Evolutionary conservation across 2,329 filamentous ascomycete genomes (phyloP).

Genomic region (Trichophyton benhamiae): DNA sequence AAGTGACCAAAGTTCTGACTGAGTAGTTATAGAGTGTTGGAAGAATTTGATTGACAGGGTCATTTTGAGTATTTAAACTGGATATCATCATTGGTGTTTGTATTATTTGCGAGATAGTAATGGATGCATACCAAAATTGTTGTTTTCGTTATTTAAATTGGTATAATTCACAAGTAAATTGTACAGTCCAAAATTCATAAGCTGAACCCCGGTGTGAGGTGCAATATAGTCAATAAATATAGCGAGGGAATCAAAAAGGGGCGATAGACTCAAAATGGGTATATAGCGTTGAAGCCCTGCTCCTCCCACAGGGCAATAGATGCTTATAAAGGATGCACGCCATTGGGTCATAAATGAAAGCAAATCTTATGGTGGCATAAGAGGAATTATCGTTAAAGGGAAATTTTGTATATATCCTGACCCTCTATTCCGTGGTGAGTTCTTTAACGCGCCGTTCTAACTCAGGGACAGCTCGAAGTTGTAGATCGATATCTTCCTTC

Average conservation of each 20-base stretch:
- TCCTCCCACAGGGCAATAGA: not conserved
- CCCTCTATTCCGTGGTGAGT: constrained; percentile 42
- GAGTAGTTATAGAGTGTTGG: not conserved
- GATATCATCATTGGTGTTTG: not conserved
- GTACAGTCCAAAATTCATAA: not conserved
- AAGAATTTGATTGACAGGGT: not conserved
- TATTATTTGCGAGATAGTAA: not conserved
- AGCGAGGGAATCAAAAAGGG: not conserved
- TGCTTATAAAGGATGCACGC: not conserved
- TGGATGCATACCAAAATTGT: not conserved
- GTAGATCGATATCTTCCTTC: constrained; percentile 82
- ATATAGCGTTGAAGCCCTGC: not conserved
- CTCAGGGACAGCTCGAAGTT: constrained; percentile 74
- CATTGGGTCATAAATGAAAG: too few relatives aligned
- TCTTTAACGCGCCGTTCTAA: constrained; percentile 75
- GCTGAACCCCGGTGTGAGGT: not conserved
- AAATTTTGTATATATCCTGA: not conserved
- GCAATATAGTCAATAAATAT: not conserved
- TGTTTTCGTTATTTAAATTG: not conserved
- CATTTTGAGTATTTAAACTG: not conserved
- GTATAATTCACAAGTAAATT: not conserved
- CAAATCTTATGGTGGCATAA: not conserved
- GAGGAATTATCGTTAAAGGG: not conserved
- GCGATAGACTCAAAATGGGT: not conserved
- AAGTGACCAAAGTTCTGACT: not conserved